A percentile compares a stretch with the other conserved stretches of the same genome.
Conservation (phyloP, 805 yeast genomes). For the Candida coquimbonensis region DNA sequence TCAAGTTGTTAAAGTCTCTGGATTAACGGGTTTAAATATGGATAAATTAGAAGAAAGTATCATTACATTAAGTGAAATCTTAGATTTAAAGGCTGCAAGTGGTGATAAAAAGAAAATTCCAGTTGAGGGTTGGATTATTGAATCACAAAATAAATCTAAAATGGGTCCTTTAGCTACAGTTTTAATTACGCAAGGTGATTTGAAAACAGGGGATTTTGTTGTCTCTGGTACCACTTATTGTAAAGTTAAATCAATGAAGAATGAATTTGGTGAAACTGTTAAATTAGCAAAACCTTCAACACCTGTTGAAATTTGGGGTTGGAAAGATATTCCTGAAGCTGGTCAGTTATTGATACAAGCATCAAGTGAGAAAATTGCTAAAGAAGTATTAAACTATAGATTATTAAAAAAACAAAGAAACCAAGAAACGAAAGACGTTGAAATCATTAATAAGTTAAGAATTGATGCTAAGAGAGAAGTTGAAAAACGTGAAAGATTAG, state of each 20-base stretch:
- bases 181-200: slow-evolving; percentile 70
- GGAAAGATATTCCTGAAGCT: slow-evolving; percentile 89
- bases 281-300: slow-evolving; percentile 75
- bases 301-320: slow-evolving; percentile 88
- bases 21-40: slow-evolving; percentile 85
- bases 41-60: slow-evolving; percentile 86
- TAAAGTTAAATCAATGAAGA: slow-evolving; percentile 69
- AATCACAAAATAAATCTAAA: slow-evolving; percentile 74
- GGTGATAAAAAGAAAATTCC: slow-evolving; percentile 31
- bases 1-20: slow-evolving; percentile 82
- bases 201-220: slow-evolving; percentile 62
- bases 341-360: slow-evolving; percentile 84
- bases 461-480: slow-evolving; percentile 45
- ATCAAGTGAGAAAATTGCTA: slow-evolving; percentile 64
- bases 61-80: slow-evolving; percentile 73
- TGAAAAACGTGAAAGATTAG: slow-evolving; percentile 44
- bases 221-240: slow-evolving; percentile 88
- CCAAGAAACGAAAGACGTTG: slow-evolving; percentile 59
- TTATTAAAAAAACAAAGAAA: slow-evolving; percentile 49
- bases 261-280: slow-evolving; percentile 61
- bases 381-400: slow-evolving; percentile 65
- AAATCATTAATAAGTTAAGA: slow-evolving; percentile 62
- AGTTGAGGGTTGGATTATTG: slow-evolving; percentile 84
- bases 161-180: slow-evolving; percentile 84
- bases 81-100: slow-evolving; percentile 64